A percentile compares a stretch with the other conserved stretches of the same genome.
Conservation (phyloP, 1,284 basidiomycete genomes). For the Moesziomyces globuligerus region DNA sequence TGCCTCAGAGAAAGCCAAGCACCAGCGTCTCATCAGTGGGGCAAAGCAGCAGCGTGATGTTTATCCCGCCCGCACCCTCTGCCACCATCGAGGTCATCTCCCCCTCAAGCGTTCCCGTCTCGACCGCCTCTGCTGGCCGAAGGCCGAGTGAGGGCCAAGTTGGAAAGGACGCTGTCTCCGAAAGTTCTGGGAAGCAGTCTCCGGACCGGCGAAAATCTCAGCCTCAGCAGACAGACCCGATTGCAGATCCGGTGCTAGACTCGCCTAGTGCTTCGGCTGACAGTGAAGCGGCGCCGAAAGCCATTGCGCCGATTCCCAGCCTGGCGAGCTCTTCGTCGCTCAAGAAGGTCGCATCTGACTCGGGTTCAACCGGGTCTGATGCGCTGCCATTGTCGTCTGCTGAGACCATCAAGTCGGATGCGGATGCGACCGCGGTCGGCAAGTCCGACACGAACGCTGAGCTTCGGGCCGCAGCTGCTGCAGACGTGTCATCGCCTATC, state of each 20-base stretch:
- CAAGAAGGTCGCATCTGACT: not conserved
- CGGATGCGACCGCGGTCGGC: constrained; percentile 1
- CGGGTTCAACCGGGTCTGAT: not conserved
- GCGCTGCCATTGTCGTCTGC: not conserved
- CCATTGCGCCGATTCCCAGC: not conserved
- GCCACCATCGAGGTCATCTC: constrained; percentile 35
- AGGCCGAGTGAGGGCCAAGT: not conserved
- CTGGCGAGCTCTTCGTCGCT: not conserved
- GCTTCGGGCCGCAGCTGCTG: not conserved
- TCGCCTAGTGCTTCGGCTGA: not conserved
- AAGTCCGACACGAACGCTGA: no score
- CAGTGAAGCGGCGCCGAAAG: not conserved
- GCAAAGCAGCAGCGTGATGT: constrained; percentile 24
- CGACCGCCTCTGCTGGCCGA: not conserved
- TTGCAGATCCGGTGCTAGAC: not conserved
- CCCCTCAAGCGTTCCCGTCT: constrained; percentile 6
- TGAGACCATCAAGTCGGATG: not conserved
- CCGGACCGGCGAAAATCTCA: not conserved
- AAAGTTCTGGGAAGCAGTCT: not conserved
- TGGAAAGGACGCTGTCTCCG: not conserved
- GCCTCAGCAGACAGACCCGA: not conserved
- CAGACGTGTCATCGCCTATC: constrained; percentile 15
- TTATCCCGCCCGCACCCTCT: constrained; percentile 42
- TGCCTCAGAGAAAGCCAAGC: constrained; percentile 26
- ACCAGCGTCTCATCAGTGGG: constrained; percentile 41